A percentile compares a stretch with the other conserved stretches of the same genome.
Evolutionary conservation across 2,329 filamentous ascomycete species (phyloP).

Genomic region (Botrytis sinoallii): DNA sequence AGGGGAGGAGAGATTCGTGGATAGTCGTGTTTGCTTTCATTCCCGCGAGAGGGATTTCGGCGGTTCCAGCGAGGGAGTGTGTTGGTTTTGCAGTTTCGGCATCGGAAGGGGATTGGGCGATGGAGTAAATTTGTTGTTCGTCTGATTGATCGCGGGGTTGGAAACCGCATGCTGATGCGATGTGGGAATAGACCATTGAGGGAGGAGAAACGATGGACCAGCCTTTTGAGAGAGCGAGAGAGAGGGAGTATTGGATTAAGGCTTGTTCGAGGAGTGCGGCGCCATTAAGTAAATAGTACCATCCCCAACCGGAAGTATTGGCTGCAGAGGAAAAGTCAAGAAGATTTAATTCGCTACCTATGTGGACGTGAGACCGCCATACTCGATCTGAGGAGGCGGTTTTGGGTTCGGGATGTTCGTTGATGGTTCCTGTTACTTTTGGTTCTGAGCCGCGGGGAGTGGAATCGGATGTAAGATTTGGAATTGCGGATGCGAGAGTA

Average conservation of each 20-base stretch:
- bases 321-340: conserved; percentile 83
- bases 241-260: conserved; percentile 79
- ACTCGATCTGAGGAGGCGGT: conserved; percentile 40
- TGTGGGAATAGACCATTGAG: conserved; percentile 86
- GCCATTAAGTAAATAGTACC: conserved; percentile 94
- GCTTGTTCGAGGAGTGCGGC: conserved; percentile 94
- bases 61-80: conserved; percentile 78
- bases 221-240: conserved; percentile 66
- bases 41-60: conserved; percentile 90
- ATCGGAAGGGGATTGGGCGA: conserved; percentile 66
- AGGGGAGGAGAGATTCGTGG: conserved; percentile 62
- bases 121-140: conserved; percentile 86
- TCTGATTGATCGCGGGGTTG: conserved; percentile 86
- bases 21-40: conserved; percentile 78
- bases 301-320: conserved; percentile 89
- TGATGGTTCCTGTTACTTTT: conserved; percentile 72
- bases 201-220: conserved; percentile 84
- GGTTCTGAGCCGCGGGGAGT: conserved; percentile 71
- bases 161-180: conserved; percentile 89
- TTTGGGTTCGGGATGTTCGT: conserved; percentile 56
- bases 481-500: conserved; percentile 70
- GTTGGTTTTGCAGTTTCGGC: conserved; percentile 58
- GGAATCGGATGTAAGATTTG: conserved; percentile 76
- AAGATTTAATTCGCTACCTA: conserved; percentile 82
- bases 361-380: conserved; percentile 77